phyloP scores from a whole-genome alignment of 495 filamentous ascomycete species.

The Xylaria sp. region DNA sequence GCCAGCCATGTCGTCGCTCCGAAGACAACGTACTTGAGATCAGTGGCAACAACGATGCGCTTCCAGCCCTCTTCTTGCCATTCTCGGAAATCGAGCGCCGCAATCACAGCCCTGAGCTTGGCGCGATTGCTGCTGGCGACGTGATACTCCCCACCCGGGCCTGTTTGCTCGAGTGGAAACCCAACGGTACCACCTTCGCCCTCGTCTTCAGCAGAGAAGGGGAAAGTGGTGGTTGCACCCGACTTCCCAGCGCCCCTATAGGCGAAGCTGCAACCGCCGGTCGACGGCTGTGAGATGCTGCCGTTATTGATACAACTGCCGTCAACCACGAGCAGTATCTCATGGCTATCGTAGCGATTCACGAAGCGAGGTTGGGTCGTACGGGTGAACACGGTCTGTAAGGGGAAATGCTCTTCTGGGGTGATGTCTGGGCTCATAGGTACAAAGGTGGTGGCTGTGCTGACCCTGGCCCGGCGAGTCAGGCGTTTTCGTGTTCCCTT shows the following conservation, averaged over 20 bases:
- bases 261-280: constrained; percentile 48
- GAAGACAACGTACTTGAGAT: constrained; percentile 54
- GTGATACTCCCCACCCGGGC: constrained; percentile 34
- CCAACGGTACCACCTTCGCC: constrained; percentile 34
- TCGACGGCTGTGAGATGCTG: constrained; percentile 25
- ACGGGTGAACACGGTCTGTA: constrained; percentile 38
- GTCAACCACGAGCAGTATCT: constrained; percentile 52
- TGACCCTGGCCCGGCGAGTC: constrained; percentile 27
- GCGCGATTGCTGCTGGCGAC: constrained; percentile 51
- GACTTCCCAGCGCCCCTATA: constrained; percentile 35
- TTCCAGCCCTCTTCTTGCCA: constrained; percentile 51
- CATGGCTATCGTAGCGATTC: constrained; percentile 46
- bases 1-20: constrained; percentile 52
- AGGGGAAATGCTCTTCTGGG: constrained; percentile 45
- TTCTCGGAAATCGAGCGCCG: constrained; percentile 46
- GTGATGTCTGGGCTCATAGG: constrained; percentile 34
- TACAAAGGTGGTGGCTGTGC: constrained; percentile 39
- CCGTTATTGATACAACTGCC: constrained; percentile 52
- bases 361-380: constrained; percentile 43
- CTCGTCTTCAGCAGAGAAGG: constrained; percentile 20
- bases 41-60: constrained; percentile 53
- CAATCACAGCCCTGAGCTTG: constrained; percentile 54
- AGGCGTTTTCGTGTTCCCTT: constrained; percentile 23
- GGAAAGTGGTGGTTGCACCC: constrained; percentile 15
- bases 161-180: constrained; percentile 42